These are phyloP conservation scores for Suzukiozyma palmioleophila DNA, from an alignment of 1,139 yeast genomes.

Conservation along the genomic window DNA sequence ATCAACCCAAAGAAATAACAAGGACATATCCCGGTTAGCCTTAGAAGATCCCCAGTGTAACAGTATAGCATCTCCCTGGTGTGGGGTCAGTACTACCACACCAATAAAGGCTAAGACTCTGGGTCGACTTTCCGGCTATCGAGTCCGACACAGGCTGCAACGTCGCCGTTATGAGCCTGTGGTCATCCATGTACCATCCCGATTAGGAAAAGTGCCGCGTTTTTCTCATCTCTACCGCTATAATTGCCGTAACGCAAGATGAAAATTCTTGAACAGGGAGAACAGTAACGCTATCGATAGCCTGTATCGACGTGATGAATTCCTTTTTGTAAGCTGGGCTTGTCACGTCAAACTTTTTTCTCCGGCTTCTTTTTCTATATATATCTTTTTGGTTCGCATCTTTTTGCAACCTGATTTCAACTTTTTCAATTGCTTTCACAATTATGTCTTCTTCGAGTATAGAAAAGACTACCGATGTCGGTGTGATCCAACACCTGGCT, in stretches of 20 bases:
- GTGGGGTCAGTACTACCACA: no score
- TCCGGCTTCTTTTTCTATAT: background rate
- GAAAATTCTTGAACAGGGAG: background rate
- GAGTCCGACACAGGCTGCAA: conserved; percentile 1
- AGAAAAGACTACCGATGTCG: background rate
- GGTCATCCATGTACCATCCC: background rate
- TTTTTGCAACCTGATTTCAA: background rate
- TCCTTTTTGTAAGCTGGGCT: background rate
- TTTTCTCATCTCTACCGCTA: background rate
- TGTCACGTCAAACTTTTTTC: background rate
- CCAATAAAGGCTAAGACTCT: no score
- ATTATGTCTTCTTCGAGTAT: conserved; percentile 1
- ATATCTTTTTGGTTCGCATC: background rate
- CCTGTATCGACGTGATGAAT: background rate
- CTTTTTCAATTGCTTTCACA: background rate
- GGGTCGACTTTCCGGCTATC: no score
- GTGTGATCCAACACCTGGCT: background rate
- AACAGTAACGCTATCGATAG: background rate
- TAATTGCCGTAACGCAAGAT: background rate
- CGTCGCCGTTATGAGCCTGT: background rate
- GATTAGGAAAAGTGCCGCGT: background rate
- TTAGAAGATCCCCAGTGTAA: no score
- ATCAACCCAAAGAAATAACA: no score
- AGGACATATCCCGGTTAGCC: no score
- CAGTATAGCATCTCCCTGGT: no score